Evolutionary conservation across 176 grass and related monocot species (phyloP).

Genomic region (Oryza officinalis): DNA sequence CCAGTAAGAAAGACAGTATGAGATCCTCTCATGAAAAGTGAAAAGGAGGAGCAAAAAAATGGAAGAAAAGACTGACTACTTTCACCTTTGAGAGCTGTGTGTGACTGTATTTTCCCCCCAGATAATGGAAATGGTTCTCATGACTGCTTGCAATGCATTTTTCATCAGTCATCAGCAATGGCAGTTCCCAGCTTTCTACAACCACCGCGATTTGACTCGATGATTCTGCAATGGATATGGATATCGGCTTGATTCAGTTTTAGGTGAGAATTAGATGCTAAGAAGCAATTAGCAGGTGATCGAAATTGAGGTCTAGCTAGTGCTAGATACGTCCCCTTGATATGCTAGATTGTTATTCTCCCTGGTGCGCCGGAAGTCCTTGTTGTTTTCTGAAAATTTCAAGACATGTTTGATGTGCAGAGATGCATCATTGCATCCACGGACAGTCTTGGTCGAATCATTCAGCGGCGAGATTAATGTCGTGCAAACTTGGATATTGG

Average conservation of each 20-base stretch:
- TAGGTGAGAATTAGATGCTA: background rate
- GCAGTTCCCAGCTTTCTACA: constrained; percentile 20
- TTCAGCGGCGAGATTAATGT: constrained; percentile 31
- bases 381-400: constrained; percentile 23
- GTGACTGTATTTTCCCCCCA: background rate
- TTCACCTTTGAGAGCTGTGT: constrained; percentile 2
- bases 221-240: background rate
- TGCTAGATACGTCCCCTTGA: background rate
- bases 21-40: background rate
- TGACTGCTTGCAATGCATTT: background rate
- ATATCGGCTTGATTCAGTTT: background rate
- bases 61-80: background rate
- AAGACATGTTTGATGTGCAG: constrained; percentile 20
- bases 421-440: background rate
- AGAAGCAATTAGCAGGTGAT: background rate
- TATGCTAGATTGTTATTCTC: background rate
- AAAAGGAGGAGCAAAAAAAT: background rate
- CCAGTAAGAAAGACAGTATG: constrained; percentile 9
- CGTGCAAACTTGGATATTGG: background rate
- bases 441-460: constrained; percentile 27
- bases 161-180: constrained; percentile 23
- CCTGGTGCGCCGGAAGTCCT: constrained; percentile 9
- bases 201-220: constrained; percentile 10
- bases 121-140: constrained; percentile 18
- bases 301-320: constrained; percentile 14